A percentile compares a stretch with the other conserved stretches of the same genome.
Conservation (phyloP, 139 green algal genomes). For the Dunaliella primolecta region DNA sequence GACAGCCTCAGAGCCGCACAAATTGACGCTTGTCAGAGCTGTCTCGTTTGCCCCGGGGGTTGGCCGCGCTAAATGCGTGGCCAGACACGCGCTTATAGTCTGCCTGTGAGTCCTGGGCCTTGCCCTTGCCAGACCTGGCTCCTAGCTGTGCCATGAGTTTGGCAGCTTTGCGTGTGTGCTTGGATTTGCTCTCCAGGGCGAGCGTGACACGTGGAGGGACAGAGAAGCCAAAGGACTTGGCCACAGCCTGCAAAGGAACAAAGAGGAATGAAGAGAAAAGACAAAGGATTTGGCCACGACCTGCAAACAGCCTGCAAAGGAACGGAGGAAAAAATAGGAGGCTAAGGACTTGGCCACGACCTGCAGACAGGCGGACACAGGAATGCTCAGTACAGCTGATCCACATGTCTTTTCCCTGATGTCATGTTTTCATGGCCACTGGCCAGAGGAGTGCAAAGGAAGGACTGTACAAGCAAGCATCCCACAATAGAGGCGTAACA, state of each 20-base stretch:
- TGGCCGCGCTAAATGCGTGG: slow-evolving; percentile 82
- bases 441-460: too few species aligned
- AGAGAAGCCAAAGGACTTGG: slow-evolving; percentile 91
- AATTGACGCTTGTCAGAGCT: slow-evolving; percentile 79
- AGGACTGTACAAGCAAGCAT: too few species aligned
- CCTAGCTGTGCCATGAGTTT: slow-evolving; percentile 20
- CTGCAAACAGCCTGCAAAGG: too few species aligned
- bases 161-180: slow-evolving; percentile 61
- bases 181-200: slow-evolving; percentile 81
- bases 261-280: too few species aligned
- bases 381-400: too few species aligned
- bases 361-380: too few species aligned
- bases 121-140: neutral
- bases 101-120: slow-evolving; percentile 11
- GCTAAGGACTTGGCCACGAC: too few species aligned
- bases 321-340: too few species aligned
- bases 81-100: slow-evolving; percentile 52
- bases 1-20: slow-evolving; percentile 48
- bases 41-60: slow-evolving; percentile 78
- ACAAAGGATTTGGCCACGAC: too few species aligned
- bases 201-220: slow-evolving; percentile 87
- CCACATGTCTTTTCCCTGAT: too few species aligned
- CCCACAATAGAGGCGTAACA: too few species aligned
- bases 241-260: slow-evolving; percentile 54
- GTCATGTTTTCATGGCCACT: too few species aligned